Percentiles rank a stretch among this genome's conserved stretches.
These are phyloP conservation scores for Arthroderma sp. DNA, from an alignment of 2,329 filamentous ascomycete species.

Conservation along the genomic window DNA sequence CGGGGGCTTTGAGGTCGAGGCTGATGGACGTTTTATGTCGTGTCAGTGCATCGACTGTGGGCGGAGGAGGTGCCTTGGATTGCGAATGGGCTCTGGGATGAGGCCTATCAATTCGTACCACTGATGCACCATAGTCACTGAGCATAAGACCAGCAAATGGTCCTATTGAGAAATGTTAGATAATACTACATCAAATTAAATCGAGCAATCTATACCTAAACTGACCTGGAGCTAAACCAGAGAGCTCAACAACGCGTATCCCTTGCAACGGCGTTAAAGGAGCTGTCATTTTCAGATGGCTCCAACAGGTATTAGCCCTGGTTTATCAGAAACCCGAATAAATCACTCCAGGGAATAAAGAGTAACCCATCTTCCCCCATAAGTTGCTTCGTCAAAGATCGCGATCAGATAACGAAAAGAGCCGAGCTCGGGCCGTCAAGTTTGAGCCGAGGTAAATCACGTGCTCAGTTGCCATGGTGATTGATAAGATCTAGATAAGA, in stretches of 20 bases:
- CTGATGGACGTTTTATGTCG: conserved; percentile 70
- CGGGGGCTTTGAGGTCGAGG: conserved; percentile 60
- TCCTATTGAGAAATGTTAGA: conserved; percentile 39
- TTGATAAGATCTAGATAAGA: conserved; percentile 1
- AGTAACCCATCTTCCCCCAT: neutral
- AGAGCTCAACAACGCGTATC: conserved; percentile 20
- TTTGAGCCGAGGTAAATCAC: neutral
- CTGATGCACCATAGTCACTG: conserved; percentile 75
- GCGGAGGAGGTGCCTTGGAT: conserved; percentile 29
- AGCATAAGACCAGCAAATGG: conserved; percentile 83
- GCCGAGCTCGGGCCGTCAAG: neutral
- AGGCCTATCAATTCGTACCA: conserved; percentile 70
- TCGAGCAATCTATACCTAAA: neutral
- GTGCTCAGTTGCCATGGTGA: neutral
- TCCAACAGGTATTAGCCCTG: neutral
- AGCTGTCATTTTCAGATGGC: conserved; percentile 2
- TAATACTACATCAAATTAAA: neutral
- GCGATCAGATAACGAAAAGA: neutral
- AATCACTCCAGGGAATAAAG: neutral
- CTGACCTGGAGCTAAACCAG: conserved; percentile 21
- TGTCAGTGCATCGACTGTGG: conserved; percentile 60
- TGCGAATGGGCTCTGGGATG: conserved; percentile 30
- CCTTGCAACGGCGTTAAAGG: conserved; percentile 16
- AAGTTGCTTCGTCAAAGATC: neutral
- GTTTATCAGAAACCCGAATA: no score